These are phyloP conservation scores for Endothia cerciana DNA, from an alignment of 2,329 filamentous ascomycete genomes.

Conservation along the genomic window DNA sequence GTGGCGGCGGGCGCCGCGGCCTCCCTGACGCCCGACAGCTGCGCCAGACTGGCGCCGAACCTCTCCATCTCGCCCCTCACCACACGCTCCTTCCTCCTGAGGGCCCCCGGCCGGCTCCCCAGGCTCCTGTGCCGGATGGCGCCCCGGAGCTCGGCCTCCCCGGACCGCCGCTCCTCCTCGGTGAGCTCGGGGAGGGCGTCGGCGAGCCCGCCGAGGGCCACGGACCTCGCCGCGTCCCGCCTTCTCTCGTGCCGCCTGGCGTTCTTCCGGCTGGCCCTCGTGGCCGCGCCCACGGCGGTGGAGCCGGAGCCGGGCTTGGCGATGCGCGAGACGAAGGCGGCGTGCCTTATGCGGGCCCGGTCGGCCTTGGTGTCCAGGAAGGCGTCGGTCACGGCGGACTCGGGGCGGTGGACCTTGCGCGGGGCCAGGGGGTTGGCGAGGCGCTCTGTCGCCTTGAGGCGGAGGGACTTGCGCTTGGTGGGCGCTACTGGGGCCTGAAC, in stretches of 20 bases:
- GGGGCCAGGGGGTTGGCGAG: constrained; percentile 56
- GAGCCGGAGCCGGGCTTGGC: constrained; percentile 53
- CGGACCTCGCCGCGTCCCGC: constrained; percentile 63
- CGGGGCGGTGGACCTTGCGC: constrained; percentile 55
- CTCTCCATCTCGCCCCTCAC: constrained; percentile 81
- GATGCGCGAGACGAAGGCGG: constrained; percentile 77
- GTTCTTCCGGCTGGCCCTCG: constrained; percentile 46
- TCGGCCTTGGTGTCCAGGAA: constrained; percentile 80
- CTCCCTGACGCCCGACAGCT: constrained; percentile 57
- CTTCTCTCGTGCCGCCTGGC: constrained; percentile 46
- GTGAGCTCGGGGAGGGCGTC: constrained; percentile 73
- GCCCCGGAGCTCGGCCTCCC: constrained; percentile 40
- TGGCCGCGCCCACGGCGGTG: constrained; percentile 31
- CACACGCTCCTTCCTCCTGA: constrained; percentile 81
- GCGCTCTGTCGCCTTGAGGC: constrained; percentile 58
- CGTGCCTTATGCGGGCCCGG: constrained; percentile 82
- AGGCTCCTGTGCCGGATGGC: constrained; percentile 77
- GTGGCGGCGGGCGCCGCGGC: constrained; percentile 28
- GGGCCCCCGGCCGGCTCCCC: constrained; percentile 73
- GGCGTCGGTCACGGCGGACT: constrained; percentile 54
- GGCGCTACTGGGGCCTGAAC: constrained; percentile 40
- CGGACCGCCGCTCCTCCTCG: constrained; percentile 50
- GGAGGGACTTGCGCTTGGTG: constrained; percentile 60
- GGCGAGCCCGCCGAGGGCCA: constrained; percentile 75
- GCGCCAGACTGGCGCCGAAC: constrained; percentile 82